Evolutionary conservation across 495 filamentous ascomycete species (phyloP).

Genomic region (Podospora anserina): DNA sequence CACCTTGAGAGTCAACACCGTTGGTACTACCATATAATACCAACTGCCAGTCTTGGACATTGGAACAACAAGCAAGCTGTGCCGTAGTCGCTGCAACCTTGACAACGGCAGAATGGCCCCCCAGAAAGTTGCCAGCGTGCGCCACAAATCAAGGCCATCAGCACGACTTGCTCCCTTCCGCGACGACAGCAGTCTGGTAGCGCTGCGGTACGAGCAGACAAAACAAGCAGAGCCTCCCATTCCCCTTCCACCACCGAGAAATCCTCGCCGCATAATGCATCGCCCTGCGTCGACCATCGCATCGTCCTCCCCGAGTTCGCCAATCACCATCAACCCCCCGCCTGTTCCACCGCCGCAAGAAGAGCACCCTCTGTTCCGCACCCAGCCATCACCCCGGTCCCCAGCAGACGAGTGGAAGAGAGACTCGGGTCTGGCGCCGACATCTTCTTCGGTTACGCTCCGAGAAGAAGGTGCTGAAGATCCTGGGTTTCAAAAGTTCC

Average conservation of each 20-base stretch:
- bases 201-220: conserved; percentile 56
- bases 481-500: conserved; percentile 37
- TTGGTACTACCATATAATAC: neutral
- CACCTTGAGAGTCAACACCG: neutral
- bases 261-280: conserved; percentile 31
- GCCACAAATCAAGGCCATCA: conserved; percentile 32
- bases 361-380: conserved; percentile 47
- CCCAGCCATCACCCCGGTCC: conserved; percentile 30
- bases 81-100: conserved; percentile 18
- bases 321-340: conserved; percentile 38
- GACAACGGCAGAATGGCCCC: conserved; percentile 29
- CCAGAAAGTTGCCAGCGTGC: conserved; percentile 35
- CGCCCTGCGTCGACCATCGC: conserved; percentile 26
- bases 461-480: conserved; percentile 43
- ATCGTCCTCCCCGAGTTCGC: conserved; percentile 18
- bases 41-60: neutral
- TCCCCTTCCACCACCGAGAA: conserved; percentile 47
- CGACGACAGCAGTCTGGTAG: conserved; percentile 48
- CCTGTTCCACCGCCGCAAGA: conserved; percentile 44
- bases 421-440: conserved; percentile 55
- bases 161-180: conserved; percentile 41
- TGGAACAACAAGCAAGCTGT: conserved; percentile 11
- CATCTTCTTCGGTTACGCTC: conserved; percentile 48
- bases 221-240: conserved; percentile 54
- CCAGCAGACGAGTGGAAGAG: conserved; percentile 38